Percentiles rank a stretch among this genome's conserved stretches.
Conservation (phyloP, 495 filamentous ascomycete species). For the Penicillium alfredii region DNA sequence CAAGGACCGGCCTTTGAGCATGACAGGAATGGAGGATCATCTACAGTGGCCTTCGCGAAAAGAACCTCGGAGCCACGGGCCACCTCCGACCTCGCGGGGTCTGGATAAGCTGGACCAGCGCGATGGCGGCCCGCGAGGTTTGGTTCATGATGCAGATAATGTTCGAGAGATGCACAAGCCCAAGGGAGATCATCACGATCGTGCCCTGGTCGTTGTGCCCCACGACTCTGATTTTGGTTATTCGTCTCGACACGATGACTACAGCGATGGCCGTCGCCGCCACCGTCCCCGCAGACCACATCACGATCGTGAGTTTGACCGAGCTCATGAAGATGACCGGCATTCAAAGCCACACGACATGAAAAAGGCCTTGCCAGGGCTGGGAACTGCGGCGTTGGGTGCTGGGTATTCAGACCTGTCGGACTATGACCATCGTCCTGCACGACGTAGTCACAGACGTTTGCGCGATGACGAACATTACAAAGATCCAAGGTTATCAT, state of each 20-base stretch:
- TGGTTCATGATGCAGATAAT: conserved; percentile 24
- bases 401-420: conserved; percentile 33
- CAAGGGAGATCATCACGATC: conserved; percentile 27
- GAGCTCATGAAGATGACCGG: conserved; percentile 26
- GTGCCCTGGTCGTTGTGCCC: conserved; percentile 30
- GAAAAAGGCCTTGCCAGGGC: conserved; percentile 23
- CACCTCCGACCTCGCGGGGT: conserved; percentile 56
- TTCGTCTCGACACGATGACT: conserved; percentile 19
- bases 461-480: conserved; percentile 9
- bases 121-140: conserved; percentile 30
- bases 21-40: conserved; percentile 56
- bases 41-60: conserved; percentile 38
- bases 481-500: conserved; percentile 8
- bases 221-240: conserved; percentile 40
- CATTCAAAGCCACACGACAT: conserved; percentile 19
- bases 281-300: conserved; percentile 26
- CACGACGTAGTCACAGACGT: conserved; percentile 9
- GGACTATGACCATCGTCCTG: conserved; percentile 27
- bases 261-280: conserved; percentile 14
- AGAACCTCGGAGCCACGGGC: conserved; percentile 42
- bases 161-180: conserved; percentile 26
- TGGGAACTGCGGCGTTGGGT: conserved; percentile 38
- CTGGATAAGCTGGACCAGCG: conserved; percentile 50
- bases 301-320: conserved; percentile 15
- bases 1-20: conserved; percentile 55